phyloP scores from a whole-genome alignment of 768 basidiomycete species.

The Lactifluus echinatus region DNA sequence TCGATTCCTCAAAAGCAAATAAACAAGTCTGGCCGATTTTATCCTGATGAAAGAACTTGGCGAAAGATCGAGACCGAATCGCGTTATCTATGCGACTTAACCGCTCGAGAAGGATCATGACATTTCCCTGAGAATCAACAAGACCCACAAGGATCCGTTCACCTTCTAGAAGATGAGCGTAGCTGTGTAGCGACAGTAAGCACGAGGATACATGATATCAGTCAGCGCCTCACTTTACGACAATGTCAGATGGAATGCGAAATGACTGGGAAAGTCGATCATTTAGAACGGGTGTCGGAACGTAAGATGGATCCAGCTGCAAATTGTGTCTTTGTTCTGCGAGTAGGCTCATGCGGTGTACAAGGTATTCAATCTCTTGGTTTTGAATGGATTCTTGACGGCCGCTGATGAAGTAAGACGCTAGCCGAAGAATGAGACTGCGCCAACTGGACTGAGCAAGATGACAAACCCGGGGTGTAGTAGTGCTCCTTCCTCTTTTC shows the following conservation, averaged over 20 bases:
- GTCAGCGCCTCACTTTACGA: slow-evolving; percentile 1
- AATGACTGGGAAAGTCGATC: slow-evolving; percentile 10
- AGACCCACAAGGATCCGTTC: slow-evolving; percentile 13
- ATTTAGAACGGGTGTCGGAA: slow-evolving; percentile 6
- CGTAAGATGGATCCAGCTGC: slow-evolving; percentile 14
- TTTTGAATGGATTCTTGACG: slow-evolving; percentile 1
- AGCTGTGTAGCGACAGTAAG: neutral
- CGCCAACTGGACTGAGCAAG: neutral
- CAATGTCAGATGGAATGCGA: neutral
- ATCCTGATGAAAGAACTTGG: slow-evolving; percentile 31
- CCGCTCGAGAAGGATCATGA: slow-evolving; percentile 13
- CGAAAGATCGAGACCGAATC: neutral
- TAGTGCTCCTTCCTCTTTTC: slow-evolving; percentile 1
- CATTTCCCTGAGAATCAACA: slow-evolving; percentile 4
- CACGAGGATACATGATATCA: too few relatives aligned
- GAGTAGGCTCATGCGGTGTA: slow-evolving; percentile 4
- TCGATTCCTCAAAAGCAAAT: slow-evolving; percentile 46
- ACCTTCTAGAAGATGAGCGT: slow-evolving; percentile 14
- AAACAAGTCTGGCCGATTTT: slow-evolving; percentile 40
- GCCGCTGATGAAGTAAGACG: slow-evolving; percentile 8
- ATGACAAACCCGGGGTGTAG: neutral
- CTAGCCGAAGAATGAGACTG: neutral
- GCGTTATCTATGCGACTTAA: slow-evolving; percentile 1
- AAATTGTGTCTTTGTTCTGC: slow-evolving; percentile 11
- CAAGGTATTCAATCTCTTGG: slow-evolving; percentile 10